Percentiles rank a stretch among this genome's conserved stretches.
Evolutionary conservation across 371 early-diverging fungal species (phyloP).

Genomic region (Lichtheimia corymbifera): DNA sequence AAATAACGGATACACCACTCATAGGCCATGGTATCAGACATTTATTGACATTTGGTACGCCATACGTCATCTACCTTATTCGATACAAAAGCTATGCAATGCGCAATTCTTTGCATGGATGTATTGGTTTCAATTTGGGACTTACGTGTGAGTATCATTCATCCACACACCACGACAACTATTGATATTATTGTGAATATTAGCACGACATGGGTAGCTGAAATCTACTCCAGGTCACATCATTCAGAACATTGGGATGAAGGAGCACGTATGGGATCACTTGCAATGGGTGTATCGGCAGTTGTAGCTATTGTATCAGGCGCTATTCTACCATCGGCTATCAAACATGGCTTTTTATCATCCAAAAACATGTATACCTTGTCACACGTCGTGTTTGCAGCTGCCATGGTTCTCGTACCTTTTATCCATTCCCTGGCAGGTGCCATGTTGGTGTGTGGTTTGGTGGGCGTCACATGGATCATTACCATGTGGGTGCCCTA

Average conservation of each 20-base stretch:
- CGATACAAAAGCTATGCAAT: constrained; percentile 68
- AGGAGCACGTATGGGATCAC: not conserved
- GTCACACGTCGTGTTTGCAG: constrained; percentile 56
- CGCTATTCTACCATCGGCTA: constrained; percentile 13
- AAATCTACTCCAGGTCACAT: constrained; percentile 32
- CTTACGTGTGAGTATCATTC: not conserved
- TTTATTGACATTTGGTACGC: constrained; percentile 55
- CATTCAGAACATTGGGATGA: constrained; percentile 2
- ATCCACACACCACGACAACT: not conserved
- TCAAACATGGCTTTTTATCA: constrained; percentile 18
- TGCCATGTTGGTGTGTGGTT: constrained; percentile 59
- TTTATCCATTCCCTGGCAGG: constrained; percentile 46
- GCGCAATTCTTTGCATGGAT: constrained; percentile 83
- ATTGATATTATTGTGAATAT: not conserved
- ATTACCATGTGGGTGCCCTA: constrained; percentile 77
- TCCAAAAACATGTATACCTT: constrained; percentile 58
- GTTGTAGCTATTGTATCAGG: constrained; percentile 49
- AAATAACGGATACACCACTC: not conserved
- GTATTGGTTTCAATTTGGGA: constrained; percentile 71
- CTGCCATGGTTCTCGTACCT: constrained; percentile 52
- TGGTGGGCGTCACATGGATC: constrained; percentile 75
- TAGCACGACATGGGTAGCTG: constrained; percentile 51
- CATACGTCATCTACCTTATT: constrained; percentile 53
- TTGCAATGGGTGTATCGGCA: constrained; percentile 66
- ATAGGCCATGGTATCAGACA: constrained; percentile 52